phyloP scores from a whole-genome alignment of 1,139 yeast genomes.

The Suhomyces anneliseae region DNA sequence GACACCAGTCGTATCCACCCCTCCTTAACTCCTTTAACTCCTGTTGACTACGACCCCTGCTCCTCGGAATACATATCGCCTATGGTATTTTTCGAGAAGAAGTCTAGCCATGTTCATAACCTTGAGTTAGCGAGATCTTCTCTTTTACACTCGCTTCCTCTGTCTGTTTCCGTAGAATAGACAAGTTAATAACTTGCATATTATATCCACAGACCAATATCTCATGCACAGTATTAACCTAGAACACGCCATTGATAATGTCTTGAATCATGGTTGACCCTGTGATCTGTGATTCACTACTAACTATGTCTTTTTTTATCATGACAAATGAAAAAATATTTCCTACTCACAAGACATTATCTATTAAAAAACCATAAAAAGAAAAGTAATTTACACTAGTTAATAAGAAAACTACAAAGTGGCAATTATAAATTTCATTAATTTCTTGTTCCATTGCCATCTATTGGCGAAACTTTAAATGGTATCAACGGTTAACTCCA shows the following conservation, averaged over 20 bases:
- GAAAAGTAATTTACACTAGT: background rate
- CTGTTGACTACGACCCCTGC: background rate
- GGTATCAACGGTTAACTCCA: no score
- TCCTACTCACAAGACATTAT: background rate
- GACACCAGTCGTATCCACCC: background rate
- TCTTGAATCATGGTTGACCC: no score
- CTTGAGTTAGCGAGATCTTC: background rate
- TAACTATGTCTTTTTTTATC: no score
- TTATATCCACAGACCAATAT: background rate
- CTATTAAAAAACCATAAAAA: background rate
- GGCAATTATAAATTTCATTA: no score
- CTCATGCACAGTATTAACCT: background rate
- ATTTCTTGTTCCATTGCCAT: no score
- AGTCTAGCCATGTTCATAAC: background rate
- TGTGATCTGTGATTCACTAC: no score
- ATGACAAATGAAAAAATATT: no score
- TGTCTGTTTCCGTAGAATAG: no score
- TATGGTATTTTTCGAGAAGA: background rate
- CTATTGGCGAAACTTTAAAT: no score
- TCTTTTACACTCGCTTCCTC: no score
- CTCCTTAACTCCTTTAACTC: background rate
- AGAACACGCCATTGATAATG: background rate
- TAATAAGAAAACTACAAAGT: no score
- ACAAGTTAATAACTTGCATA: background rate
- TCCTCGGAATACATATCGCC: background rate